Evolutionary conservation across 2,329 filamentous ascomycete genomes (phyloP), one percentile per base, ranked within the genome.

Genomic region (Bisporella sp.): DNA sequence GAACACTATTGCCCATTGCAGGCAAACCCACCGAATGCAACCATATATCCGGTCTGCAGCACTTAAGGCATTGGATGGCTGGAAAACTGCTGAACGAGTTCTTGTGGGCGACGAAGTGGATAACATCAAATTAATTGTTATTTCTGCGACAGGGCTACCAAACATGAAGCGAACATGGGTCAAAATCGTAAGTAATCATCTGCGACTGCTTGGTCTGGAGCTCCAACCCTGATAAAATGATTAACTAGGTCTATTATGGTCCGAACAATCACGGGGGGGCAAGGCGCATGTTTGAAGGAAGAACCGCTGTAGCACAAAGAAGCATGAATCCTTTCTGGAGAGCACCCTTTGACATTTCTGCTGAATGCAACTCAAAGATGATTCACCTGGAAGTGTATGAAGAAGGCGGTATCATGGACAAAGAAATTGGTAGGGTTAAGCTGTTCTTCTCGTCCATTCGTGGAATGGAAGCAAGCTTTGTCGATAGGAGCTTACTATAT

Each of bases 281-380:
- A 12, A 33, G 41, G 41, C 51, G 51, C 31, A 29, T 40, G n/a
- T 39, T 47, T n/a, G 57, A 59, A 31, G 29, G 46, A 4, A 56
- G 50, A 29, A 59, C 57, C 3, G 46, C 54, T 11, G 42, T 53
- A 28, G 43, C 44, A 7, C n/a, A 46, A 12, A 53, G 53, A 29
- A 55, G 50, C n/a, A 45, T 50, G 42, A 42, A 51, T 48, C 57
- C 55, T 5, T 37, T 55, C n/a, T 59, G 56, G 56, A 53, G 57
- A 37, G 49, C 58, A 12, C 49, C 31, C 11, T 54, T 58, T n/a
- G 11, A 12, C 3, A 30, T 58, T 6, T 35, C 37, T 11, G n/a
- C 54, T 3, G 37, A 33, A n/a, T 46, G 30, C 5, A 41, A 50
- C 12, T 31, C 52, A 4, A 55, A 48, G 21, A 45, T 48, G 45